A percentile compares a stretch with the other conserved stretches of the same genome.
Conservation (phyloP, 495 filamentous ascomycete species). For the Hapsidospora chrysogenum region DNA sequence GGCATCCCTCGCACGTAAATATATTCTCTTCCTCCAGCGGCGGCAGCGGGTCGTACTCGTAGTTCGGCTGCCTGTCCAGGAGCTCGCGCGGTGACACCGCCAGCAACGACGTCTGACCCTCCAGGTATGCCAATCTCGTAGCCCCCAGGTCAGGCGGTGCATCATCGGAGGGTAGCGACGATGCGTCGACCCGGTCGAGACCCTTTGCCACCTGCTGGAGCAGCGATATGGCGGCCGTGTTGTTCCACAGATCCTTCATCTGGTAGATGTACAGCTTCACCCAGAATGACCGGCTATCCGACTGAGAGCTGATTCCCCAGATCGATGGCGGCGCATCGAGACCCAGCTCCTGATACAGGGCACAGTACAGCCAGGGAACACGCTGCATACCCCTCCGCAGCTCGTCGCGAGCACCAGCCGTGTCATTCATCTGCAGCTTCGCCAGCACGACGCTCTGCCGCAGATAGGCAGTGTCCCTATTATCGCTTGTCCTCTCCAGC, state of each 20-base stretch:
- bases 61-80: constrained; percentile 31
- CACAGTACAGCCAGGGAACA: constrained; percentile 66
- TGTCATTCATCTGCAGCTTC: constrained; percentile 48
- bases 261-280: constrained; percentile 64
- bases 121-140: constrained; percentile 64
- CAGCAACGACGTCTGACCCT: constrained; percentile 53
- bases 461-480: constrained; percentile 37
- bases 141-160: constrained; percentile 29
- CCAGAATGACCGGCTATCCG: constrained; percentile 46
- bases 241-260: constrained; percentile 83
- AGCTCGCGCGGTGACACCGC: constrained; percentile 34
- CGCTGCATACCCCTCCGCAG: constrained; percentile 48
- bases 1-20: constrained; percentile 24
- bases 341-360: constrained; percentile 61
- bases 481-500: constrained; percentile 25
- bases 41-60: constrained; percentile 55
- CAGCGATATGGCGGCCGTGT: constrained; percentile 49
- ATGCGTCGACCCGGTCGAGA: constrained; percentile 21
- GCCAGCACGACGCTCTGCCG: constrained; percentile 60
- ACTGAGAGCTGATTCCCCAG: constrained; percentile 56
- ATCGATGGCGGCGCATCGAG: constrained; percentile 58
- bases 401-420: constrained; percentile 41
- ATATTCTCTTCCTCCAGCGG: constrained; percentile 29
- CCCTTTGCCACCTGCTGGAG: constrained; percentile 53
- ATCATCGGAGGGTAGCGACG: constrained; percentile 28